Evolutionary conservation across 768 basidiomycete genomes (phyloP), one percentile per base, ranked within the genome.

Genomic region (Amanita subjunquillea): DNA sequence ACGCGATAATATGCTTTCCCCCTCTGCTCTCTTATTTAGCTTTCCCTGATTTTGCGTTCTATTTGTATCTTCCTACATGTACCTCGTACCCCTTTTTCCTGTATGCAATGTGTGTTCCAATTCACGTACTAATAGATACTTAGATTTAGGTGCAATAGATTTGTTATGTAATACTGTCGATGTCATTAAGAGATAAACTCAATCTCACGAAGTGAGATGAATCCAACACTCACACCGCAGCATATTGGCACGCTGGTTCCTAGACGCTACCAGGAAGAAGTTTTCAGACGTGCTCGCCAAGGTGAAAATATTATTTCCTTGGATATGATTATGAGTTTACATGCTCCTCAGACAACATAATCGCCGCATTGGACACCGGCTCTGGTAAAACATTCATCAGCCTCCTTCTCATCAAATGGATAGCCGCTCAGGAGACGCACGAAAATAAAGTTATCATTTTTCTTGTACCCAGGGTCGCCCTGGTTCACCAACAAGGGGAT

Each of bases 401-500:
- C 8, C 69, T 87, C 3, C 68, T 90, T 17, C 72, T 93, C 54
- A 83, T 92, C 60, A 83, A 84, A 68, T 90, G 84, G 83, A 74
- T 86, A 51, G 72, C 79, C 17, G 60, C 77, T 0, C 77, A 77
- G 55, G 71, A 78, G 17, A 58, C 63, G 13, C 72, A 76, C 1
- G 58, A 67, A 39, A 75, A 73, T 50, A 88, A 87, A 64, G 75
- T 78, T 44, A 74, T 83, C 57, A 75, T 91, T 8, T 93, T 93
- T 61, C 74, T 94, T 32, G 90, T 90, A 2, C 92, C 92, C 0
- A 85, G 85, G 58, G 89, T 91, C 3, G 76, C 88, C 2, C 76
- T 95, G 13, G 92, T 93, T 20, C 79, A 86, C 57, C 92, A 94
- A 62, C 89, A 92, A 62, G 79, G 75, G 20, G 70, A 77, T 22